phyloP scores from a whole-genome alignment of 176 grass and related monocot species.

The Thinopyrum elongatum region DNA sequence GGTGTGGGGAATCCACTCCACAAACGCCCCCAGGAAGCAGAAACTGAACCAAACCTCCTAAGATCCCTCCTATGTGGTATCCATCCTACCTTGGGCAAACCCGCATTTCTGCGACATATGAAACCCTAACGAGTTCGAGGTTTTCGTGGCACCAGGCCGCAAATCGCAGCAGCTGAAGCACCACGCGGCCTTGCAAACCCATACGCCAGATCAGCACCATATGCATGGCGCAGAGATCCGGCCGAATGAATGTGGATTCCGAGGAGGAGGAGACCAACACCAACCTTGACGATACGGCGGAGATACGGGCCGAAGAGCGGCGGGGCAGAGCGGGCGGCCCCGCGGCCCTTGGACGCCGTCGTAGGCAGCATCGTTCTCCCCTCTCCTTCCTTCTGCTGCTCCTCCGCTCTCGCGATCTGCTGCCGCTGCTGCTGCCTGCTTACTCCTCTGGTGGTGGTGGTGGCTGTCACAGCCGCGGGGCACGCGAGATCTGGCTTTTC shows the following conservation, averaged over 20 bases:
- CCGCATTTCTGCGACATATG: neutral
- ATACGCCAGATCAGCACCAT: neutral
- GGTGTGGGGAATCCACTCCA: neutral
- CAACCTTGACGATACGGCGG: slow-evolving; percentile 94
- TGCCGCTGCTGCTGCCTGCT: slow-evolving; percentile 13
- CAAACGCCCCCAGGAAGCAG: neutral
- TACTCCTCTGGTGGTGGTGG: neutral
- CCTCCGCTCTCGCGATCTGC: slow-evolving; percentile 15
- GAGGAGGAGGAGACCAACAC: neutral
- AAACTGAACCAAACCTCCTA: neutral
- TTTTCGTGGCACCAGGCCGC: neutral
- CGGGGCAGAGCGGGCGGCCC: slow-evolving; percentile 39
- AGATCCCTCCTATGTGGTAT: neutral
- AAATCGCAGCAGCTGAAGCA: neutral
- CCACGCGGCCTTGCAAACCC: neutral
- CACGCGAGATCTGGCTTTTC: slow-evolving; percentile 38
- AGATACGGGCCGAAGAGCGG: slow-evolving; percentile 83
- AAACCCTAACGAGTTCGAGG: slow-evolving; percentile 8
- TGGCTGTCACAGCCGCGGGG: slow-evolving; percentile 16
- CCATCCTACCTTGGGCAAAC: too few relatives aligned
- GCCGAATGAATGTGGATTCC: neutral
- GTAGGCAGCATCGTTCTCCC: slow-evolving; percentile 73
- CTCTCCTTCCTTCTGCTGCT: neutral
- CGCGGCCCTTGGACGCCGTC: slow-evolving; percentile 74
- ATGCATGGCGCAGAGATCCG: neutral